phyloP scores from a whole-genome alignment of 441 rosid genomes.

The Gossypium aridum region DNA sequence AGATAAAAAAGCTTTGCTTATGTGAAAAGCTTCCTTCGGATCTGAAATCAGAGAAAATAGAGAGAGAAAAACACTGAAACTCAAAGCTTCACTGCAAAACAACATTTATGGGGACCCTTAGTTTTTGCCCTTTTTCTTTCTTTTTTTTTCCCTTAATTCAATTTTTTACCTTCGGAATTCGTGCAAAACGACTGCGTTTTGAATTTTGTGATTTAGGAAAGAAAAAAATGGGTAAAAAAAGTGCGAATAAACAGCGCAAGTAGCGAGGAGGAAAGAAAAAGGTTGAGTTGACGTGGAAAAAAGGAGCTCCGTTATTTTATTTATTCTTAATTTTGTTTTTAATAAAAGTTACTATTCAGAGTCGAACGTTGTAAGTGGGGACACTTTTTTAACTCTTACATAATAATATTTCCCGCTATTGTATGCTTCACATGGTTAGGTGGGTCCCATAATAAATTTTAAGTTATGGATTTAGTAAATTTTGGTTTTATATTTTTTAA shows the following conservation, averaged over 20 bases:
- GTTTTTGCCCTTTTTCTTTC: not conserved
- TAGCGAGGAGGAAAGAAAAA: constrained; percentile 15
- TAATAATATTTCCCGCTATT: constrained; percentile 14
- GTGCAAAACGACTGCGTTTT: constrained; percentile 5
- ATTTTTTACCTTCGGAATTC: not conserved
- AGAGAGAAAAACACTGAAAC: not conserved
- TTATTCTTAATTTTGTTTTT: not conserved
- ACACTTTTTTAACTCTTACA: not conserved
- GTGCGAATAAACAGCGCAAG: constrained; percentile 22
- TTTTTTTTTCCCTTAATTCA: not conserved
- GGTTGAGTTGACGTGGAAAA: constrained; percentile 32
- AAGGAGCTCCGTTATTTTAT: not conserved
- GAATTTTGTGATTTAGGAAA: not conserved
- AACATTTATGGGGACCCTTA: not conserved
- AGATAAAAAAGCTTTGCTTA: constrained; percentile 2
- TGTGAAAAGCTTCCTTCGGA: constrained; percentile 6
- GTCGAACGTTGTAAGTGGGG: constrained; percentile 44
- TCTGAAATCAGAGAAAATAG: not conserved
- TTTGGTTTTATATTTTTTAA: too few relatives aligned
- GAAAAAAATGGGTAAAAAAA: not conserved
- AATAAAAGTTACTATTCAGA: constrained; percentile 1
- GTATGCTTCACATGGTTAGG: constrained; percentile 14
- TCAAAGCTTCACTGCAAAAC: constrained; percentile 4
- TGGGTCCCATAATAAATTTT: constrained; percentile 14
- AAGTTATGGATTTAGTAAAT: too few relatives aligned